Conservation (phyloP, 192 early-diverging fungal genomes). For the Martensiomyces pterosporus region DNA sequence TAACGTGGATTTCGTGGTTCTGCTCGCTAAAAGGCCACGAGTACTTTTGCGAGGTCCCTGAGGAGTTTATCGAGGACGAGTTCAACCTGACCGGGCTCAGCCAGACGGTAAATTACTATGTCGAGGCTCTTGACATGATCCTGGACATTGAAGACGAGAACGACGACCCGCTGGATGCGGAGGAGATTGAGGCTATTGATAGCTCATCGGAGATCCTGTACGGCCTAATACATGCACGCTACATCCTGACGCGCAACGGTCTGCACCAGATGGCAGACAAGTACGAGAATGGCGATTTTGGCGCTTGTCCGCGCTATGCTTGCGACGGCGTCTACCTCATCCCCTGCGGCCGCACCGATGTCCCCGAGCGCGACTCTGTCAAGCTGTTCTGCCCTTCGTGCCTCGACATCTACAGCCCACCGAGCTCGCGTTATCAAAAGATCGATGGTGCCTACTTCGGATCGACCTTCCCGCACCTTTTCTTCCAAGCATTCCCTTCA, state of each 20-base stretch:
- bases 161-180: slow-evolving; percentile 52
- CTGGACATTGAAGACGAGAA: slow-evolving; percentile 73
- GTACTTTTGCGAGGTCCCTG: slow-evolving; percentile 72
- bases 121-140: slow-evolving; percentile 93
- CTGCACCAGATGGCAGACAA: slow-evolving; percentile 79
- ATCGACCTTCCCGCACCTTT: slow-evolving; percentile 90
- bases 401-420: slow-evolving; percentile 72
- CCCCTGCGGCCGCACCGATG: slow-evolving; percentile 70
- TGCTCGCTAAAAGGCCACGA: slow-evolving; percentile 70
- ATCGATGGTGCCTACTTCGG: slow-evolving; percentile 92
- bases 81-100: slow-evolving; percentile 96
- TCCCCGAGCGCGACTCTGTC: slow-evolving; percentile 63
- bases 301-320: slow-evolving; percentile 66
- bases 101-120: slow-evolving; percentile 76
- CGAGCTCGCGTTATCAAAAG: slow-evolving; percentile 61
- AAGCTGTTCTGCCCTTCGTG: slow-evolving; percentile 79
- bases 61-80: slow-evolving; percentile 88
- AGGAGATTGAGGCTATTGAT: slow-evolving; percentile 74
- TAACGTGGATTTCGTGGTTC: slow-evolving; percentile 78
- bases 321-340: slow-evolving; percentile 60
- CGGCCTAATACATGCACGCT: slow-evolving; percentile 91
- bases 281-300: slow-evolving; percentile 73
- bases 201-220: slow-evolving; percentile 88
- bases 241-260: slow-evolving; percentile 82
- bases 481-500: slow-evolving; percentile 84